phyloP scores from a whole-genome alignment of 1,284 basidiomycete genomes.

The Naganishia albida region DNA sequence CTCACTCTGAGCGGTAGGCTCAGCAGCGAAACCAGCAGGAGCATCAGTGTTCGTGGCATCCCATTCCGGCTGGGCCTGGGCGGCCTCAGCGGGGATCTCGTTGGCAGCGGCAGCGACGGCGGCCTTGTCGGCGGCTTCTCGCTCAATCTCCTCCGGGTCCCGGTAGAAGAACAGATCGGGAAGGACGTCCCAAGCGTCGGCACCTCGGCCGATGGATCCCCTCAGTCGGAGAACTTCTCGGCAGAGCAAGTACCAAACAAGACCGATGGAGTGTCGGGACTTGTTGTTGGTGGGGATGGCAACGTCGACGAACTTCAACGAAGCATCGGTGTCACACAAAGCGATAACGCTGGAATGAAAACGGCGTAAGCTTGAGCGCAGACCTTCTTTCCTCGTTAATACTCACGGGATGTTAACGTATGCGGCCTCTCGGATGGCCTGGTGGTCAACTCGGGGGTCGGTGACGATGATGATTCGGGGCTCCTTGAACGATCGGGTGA shows the following conservation, averaged over 20 bases:
- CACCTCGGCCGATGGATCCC: constrained; percentile 79
- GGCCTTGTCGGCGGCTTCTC: constrained; percentile 89
- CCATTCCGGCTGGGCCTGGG: constrained; percentile 67
- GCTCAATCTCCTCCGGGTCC: constrained; percentile 98
- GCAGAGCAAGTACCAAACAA: constrained; percentile 97
- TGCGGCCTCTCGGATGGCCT: constrained; percentile 98
- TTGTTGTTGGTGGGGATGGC: constrained; percentile 99
- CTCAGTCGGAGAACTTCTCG: constrained; percentile 95
- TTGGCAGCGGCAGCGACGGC: constrained; percentile 72
- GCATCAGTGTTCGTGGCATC: constrained; percentile 71
- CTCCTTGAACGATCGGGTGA: constrained; percentile 99
- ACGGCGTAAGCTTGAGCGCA: background rate
- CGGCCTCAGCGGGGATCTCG: constrained; percentile 58
- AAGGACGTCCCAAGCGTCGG: constrained; percentile 93
- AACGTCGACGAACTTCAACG: constrained; percentile 95
- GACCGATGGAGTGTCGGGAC: constrained; percentile 92
- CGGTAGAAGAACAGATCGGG: constrained; percentile 99
- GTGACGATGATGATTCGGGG: constrained; percentile 97
- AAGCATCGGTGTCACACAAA: constrained; percentile 96
- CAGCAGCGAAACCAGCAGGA: constrained; percentile 74
- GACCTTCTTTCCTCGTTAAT: background rate
- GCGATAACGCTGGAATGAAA: constrained; percentile 71
- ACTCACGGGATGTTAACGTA: constrained; percentile 94
- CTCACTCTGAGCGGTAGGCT: constrained; percentile 72
- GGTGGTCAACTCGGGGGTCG: constrained; percentile 98